Evolutionary conservation across 2,329 filamentous ascomycete species (phyloP), one percentile per base, ranked within the genome.

Genomic region (Arthrocladium fulminans): DNA sequence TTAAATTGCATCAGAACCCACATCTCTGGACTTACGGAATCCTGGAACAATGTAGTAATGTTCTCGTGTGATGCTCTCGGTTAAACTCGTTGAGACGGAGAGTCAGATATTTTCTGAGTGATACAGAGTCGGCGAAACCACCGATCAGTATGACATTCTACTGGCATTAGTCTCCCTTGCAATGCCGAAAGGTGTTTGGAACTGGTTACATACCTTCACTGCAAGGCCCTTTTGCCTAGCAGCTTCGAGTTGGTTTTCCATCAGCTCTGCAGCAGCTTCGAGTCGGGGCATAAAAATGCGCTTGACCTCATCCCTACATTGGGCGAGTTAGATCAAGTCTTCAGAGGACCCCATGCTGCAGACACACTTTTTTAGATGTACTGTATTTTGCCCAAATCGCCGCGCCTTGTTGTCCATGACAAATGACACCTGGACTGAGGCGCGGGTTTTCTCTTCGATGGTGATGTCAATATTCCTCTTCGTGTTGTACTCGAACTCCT

Each of bases 121-220:
- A 56, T 3, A 51, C 50, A 19, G 60, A 63, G 12, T 54, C 54
- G 2, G 57, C 60, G 49, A 64, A 64, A 8, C 60, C 61, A 23
- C 60, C 61, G 35, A 61, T 61, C 1, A 64, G 54, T 25, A 64
- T 50, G 10, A 64, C 57, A 55, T 61, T 62, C 58, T 62, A 17
- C 49, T n/a, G n/a, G n/a, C n/a, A n/a, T n/a, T n/a, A n/a, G n/a
- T n/a, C n/a, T n/a, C n/a, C n/a, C n/a, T n/a, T n/a, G n/a, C n/a
- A n/a, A n/a, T n/a, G n/a, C n/a, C n/a, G n/a, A n/a, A n/a, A n/a
- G n/a, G n/a, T n/a, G n/a, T n/a, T n/a, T n/a, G n/a, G n/a, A n/a
- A n/a, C n/a, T n/a, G n/a, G n/a, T n/a, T n/a, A n/a, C n/a, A n/a
- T 20, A 53, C 49, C 6, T 38, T 29, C 17, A 48, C 41, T n/a